Base-by-base conservation (phyloP, 108 stramenopile species). In the Mediolabrus comicus region DNA sequence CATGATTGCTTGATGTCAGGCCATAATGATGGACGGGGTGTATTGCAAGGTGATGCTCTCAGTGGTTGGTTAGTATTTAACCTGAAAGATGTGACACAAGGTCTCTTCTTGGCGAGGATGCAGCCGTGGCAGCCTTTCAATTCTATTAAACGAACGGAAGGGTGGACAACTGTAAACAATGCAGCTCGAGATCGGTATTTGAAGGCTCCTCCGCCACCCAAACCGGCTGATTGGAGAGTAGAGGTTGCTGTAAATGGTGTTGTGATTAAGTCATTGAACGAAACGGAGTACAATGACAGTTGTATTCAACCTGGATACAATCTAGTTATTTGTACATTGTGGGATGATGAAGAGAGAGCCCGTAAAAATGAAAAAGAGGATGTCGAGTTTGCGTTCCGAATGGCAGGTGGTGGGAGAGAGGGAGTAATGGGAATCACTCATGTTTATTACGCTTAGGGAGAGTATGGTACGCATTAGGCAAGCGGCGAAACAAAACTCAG, bases 1-100 rank as follows among this genome's bases (percentile, higher is more conserved):
- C 33, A 19, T 4, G 39, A 67, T 31, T 84, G 83, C 53, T 32
- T 84, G 27, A 67, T 81, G 67, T 30, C 56, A 16, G 83, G 83
- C 3, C 83, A 84, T 65, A 78, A 72, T 22, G 83, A 84, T 52
- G 62, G 33, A 24, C 35, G 68, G 3, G 71, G 64, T 22, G 9
- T 12, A 4, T 10, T 84, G 24, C 8, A 41, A 19, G 80, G 80
- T 19, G 80, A 84, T 63, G 80, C 43, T 24, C 61, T 81, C 8
- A 81, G 80, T 33, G 83, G 83, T 9, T 84, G 83, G 83, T 17
- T 84, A 0, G 65, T 78, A 9, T 59, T 84, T 19, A 35, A 46
- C 4, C 53, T 84, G 17, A 81, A 65, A 38, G 64, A 79, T 29
- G 64, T 84, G 0, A 84, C 71, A 16, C 59, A 77, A 72, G 83